Evolutionary conservation across 768 basidiomycete species (phyloP), one percentile per base, ranked within the genome.

Genomic region (Mycena venus): DNA sequence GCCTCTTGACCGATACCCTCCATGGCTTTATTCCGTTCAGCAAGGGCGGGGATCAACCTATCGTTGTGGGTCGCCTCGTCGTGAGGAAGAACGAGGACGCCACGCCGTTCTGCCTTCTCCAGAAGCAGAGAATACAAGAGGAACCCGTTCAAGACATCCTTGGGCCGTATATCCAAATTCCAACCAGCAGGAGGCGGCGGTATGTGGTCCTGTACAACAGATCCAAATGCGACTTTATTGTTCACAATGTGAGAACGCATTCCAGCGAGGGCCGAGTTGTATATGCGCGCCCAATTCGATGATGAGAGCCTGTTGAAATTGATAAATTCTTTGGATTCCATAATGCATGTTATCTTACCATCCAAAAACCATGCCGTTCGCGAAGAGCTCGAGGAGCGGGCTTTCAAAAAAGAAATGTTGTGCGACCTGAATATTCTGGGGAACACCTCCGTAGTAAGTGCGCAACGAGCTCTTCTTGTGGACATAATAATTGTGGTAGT

Each of bases 81-180:
- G 53, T 78, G 73, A 6, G 72, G 31, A 65, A 79, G 70, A 27
- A 73, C 29, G 27, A 79, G 74, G 25, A 59, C 23, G 15, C 60
- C 42, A 15, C 65, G 21, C 8, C 42, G 38, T 63, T 81, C 80
- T 15, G 76, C 60, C 38, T 72, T 75, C 42, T 81, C 60, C 27
- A 79, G 70, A 11, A n/a, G n/a, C n/a, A n/a, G n/a, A n/a, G n/a
- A n/a, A n/a, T n/a, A n/a, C n/a, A n/a, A n/a, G n/a, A n/a, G 79
- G 73, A 68, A 59, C 77, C 79, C 6, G 79, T 36, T 44, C 79
- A 77, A 53, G 79, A 79, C 74, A 59, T 81, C 74, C 25, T 62
- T 67, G n/a, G 74, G 65, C 15, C 74, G 68, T 25, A 80, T 70
- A 29, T 56, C 19, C 12, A 60, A 36, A 23, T 60, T 60, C 59